These are phyloP conservation scores for Ceriops tagal DNA, from an alignment of 345 rosid genomes.

Conservation along the genomic window DNA sequence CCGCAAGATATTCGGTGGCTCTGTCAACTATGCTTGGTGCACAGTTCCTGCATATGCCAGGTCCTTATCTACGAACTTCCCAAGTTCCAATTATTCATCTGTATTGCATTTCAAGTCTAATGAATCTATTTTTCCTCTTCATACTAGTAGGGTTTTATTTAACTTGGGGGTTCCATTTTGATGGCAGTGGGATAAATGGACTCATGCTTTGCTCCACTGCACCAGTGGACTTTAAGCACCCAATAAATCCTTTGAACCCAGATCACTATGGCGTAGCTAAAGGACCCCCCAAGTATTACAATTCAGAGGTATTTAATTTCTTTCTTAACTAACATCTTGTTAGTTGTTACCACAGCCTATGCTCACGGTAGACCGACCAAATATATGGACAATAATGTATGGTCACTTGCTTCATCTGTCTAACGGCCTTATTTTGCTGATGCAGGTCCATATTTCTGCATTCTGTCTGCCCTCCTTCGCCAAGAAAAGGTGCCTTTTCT, in stretches of 20 bases:
- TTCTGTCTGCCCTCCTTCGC: conserved; percentile 16
- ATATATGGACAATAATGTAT: too few relatives aligned
- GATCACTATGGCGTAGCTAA: conserved; percentile 19
- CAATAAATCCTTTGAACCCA: conserved; percentile 19
- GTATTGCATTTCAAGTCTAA: too few relatives aligned
- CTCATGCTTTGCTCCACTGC: conserved; percentile 24
- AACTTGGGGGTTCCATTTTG: neutral
- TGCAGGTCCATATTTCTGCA: conserved; percentile 17
- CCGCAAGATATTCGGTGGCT: conserved; percentile 23
- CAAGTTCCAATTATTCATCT: too few relatives aligned
- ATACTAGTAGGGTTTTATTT: neutral
- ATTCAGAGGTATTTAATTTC: conserved; percentile 10
- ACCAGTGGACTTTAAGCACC: conserved; percentile 23
- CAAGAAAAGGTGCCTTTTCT: neutral
- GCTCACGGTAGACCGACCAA: too few relatives aligned
- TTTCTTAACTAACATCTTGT: neutral
- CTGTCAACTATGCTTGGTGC: conserved; percentile 28
- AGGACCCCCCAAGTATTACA: conserved; percentile 21
- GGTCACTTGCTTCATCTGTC: neutral
- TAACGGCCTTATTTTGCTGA: neutral
- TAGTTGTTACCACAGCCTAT: neutral
- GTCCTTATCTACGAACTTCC: neutral
- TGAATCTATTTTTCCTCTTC: too few relatives aligned
- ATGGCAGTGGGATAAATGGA: conserved; percentile 21
- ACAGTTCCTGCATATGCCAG: conserved; percentile 21